phyloP scores from a whole-genome alignment of 2,329 filamentous ascomycete genomes.

The Amauroascus verrucosus region DNA sequence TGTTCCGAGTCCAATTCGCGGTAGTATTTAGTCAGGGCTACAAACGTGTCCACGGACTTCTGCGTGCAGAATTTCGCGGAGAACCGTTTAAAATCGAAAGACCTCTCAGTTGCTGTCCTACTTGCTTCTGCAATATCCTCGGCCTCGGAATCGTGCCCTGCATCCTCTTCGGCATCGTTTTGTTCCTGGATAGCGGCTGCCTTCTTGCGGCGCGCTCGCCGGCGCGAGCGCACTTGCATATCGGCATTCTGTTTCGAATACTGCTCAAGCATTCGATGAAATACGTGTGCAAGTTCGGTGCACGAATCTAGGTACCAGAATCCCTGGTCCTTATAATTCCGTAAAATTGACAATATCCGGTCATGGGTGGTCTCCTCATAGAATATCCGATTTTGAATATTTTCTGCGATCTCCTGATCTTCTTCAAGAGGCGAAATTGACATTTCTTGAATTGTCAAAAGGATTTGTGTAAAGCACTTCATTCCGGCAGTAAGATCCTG shows the following conservation, averaged over 20 bases:
- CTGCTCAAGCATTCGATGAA: constrained; percentile 78
- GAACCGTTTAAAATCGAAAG: constrained; percentile 87
- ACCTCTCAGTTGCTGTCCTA: constrained; percentile 65
- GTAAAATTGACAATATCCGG: constrained; percentile 65
- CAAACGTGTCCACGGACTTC: constrained; percentile 77
- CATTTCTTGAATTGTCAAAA: constrained; percentile 91
- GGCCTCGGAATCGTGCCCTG: constrained; percentile 51
- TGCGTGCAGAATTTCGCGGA: constrained; percentile 71
- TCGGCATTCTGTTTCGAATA: constrained; percentile 94
- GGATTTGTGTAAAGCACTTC: constrained; percentile 88
- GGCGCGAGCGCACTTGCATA: constrained; percentile 78
- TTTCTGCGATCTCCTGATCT: constrained; percentile 96
- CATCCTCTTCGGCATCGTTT: constrained; percentile 45
- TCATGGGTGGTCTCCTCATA: constrained; percentile 96
- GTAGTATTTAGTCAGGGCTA: constrained; percentile 69
- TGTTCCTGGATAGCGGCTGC: constrained; percentile 29
- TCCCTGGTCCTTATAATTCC: constrained; percentile 84
- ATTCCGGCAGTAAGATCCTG: constrained; percentile 76
- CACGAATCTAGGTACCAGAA: constrained; percentile 88
- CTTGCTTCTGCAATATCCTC: constrained; percentile 67
- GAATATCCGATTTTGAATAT: constrained; percentile 93
- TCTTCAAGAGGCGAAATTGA: constrained; percentile 70
- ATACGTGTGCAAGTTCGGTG: constrained; percentile 84
- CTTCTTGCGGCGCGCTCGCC: constrained; percentile 62
- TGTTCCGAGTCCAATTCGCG: constrained; percentile 67